These are phyloP conservation scores for Podaxis pistillaris DNA, from an alignment of 768 basidiomycete genomes.

Conservation along the genomic window DNA sequence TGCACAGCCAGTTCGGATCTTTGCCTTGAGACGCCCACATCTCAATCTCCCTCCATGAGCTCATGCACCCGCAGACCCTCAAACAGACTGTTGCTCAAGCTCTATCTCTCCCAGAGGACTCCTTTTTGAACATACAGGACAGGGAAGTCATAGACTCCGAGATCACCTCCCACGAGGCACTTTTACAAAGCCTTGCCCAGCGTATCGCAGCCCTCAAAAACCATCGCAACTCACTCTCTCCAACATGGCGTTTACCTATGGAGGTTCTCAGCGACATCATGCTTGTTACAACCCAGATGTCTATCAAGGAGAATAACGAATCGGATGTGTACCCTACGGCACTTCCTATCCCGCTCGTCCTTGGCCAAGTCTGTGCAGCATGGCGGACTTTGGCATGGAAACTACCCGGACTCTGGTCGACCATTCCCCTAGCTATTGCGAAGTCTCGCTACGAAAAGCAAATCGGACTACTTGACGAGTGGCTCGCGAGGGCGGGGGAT, in stretches of 20 bases:
- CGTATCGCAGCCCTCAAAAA: slow-evolving; percentile 10
- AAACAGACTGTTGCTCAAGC: not conserved
- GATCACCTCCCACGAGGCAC: not conserved
- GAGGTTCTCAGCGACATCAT: slow-evolving; percentile 13
- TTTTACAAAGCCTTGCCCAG: not conserved
- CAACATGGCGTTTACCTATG: slow-evolving; percentile 8
- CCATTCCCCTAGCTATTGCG: slow-evolving; percentile 8
- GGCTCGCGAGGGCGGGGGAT: slow-evolving; percentile 5
- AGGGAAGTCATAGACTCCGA: not conserved
- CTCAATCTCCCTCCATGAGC: not conserved
- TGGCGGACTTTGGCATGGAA: slow-evolving; percentile 10
- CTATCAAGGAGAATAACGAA: slow-evolving; percentile 13
- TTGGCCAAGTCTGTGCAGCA: slow-evolving; percentile 11
- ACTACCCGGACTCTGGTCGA: slow-evolving; percentile 7
- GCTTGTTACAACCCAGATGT: not conserved
- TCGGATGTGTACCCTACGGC: slow-evolving; percentile 6
- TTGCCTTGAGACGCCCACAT: not conserved
- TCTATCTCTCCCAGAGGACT: not conserved
- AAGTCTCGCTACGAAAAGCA: slow-evolving; percentile 1
- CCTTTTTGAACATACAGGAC: not conserved
- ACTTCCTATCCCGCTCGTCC: slow-evolving; percentile 5
- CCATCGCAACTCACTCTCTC: slow-evolving; percentile 11
- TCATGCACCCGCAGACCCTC: not conserved
- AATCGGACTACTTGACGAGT: slow-evolving; percentile 6
- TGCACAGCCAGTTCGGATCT: not conserved